Conservation (phyloP, 805 yeast species). For the Candida glaebosa region DNA sequence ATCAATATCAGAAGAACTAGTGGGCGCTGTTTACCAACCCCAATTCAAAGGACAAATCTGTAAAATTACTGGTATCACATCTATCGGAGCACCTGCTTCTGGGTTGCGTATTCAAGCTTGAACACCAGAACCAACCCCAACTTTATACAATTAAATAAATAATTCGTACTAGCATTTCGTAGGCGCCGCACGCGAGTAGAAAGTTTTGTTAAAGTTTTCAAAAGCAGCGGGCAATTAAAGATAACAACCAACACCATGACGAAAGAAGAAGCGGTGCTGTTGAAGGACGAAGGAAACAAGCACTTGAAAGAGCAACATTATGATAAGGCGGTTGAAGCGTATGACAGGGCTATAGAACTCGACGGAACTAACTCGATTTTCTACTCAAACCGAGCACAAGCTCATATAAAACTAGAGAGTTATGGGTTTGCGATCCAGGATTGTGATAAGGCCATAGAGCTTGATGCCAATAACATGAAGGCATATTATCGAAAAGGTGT, state of each 20-base stretch:
- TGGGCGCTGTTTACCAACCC: constrained; percentile 83
- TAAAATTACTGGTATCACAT: constrained; percentile 68
- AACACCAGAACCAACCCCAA: no score
- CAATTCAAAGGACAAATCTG: constrained; percentile 78
- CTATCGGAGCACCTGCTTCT: constrained; percentile 87
- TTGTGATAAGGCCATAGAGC: constrained; percentile 63
- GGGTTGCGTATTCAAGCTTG: constrained; percentile 62
- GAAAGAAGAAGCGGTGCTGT: constrained; percentile 40
- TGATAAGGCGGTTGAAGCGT: constrained; percentile 62
- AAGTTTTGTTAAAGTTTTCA: no score
- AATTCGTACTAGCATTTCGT: neutral
- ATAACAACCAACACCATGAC: neutral
- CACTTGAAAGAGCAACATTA: constrained; percentile 64
- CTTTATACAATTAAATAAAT: neutral
- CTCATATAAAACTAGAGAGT: constrained; percentile 78
- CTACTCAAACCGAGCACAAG: constrained; percentile 87
- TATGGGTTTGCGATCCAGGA: constrained; percentile 85
- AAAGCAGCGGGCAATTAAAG: no score
- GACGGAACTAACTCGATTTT: constrained; percentile 59
- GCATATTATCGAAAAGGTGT: constrained; percentile 87
- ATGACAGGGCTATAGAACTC: constrained; percentile 70
- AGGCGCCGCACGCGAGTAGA: neutral
- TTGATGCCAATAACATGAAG: constrained; percentile 67
- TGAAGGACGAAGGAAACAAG: constrained; percentile 71
- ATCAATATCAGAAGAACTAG: constrained; percentile 70